phyloP scores from a whole-genome alignment of 495 filamentous ascomycete species.

The Annulohypoxylon nitens region DNA sequence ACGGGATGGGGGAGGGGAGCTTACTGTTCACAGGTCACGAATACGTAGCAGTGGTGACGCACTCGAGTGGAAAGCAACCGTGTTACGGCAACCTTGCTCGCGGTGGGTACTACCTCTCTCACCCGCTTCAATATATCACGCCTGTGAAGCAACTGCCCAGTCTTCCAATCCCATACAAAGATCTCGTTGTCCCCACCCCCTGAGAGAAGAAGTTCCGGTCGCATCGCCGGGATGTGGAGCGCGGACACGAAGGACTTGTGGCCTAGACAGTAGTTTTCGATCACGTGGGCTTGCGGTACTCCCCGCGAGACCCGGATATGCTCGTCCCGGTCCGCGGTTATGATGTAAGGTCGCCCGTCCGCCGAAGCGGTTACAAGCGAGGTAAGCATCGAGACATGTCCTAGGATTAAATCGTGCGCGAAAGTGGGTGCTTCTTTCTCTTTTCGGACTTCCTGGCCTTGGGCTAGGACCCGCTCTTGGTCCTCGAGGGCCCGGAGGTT shows the following conservation, averaged over 20 bases:
- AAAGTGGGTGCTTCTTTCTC: constrained; percentile 65
- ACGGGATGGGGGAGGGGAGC: constrained; percentile 40
- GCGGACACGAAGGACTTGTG: constrained; percentile 85
- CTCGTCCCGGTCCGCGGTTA: constrained; percentile 95
- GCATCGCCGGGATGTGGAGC: constrained; percentile 71
- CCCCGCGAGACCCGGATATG: constrained; percentile 93
- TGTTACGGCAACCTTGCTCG: constrained; percentile 65
- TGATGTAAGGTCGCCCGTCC: constrained; percentile 72
- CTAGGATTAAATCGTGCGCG: constrained; percentile 80
- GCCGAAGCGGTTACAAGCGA: constrained; percentile 69
- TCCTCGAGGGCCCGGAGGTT: constrained; percentile 82
- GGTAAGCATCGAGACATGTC: constrained; percentile 94
- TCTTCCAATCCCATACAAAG: constrained; percentile 84
- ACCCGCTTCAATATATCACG: constrained; percentile 63
- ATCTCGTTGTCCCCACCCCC: constrained; percentile 87
- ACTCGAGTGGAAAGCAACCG: constrained; percentile 56
- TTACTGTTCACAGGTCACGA: constrained; percentile 80
- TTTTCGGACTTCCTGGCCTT: constrained; percentile 45
- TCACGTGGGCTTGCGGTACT: constrained; percentile 84
- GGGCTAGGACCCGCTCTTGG: constrained; percentile 67
- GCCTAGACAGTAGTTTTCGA: constrained; percentile 89
- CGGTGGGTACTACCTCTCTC: constrained; percentile 45
- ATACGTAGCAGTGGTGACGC: constrained; percentile 54
- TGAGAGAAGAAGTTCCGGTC: constrained; percentile 76
- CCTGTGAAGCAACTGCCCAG: constrained; percentile 65